phyloP scores from a whole-genome alignment of 495 filamentous ascomycete genomes.

The Amphirosellinia nigrospora region DNA sequence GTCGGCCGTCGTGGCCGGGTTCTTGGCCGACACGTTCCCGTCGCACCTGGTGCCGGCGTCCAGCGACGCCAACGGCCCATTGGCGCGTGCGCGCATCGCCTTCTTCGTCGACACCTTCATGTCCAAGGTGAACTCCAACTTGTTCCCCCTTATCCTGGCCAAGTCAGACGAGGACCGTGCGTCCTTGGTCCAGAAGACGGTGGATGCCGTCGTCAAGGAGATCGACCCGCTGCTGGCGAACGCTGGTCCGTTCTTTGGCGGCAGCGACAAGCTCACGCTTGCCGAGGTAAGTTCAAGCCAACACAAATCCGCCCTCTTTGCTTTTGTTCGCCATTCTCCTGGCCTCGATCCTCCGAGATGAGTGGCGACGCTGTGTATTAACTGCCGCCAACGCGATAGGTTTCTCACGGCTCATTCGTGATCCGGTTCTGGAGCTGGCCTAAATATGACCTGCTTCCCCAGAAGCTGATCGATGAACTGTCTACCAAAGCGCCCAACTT shows the following conservation, averaged over 20 bases:
- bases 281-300: conserved; percentile 72
- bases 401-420: conserved; percentile 70
- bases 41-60: conserved; percentile 58
- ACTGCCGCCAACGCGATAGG: conserved; percentile 42
- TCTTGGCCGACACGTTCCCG: conserved; percentile 65
- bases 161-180: conserved; percentile 48
- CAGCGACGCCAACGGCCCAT: conserved; percentile 46
- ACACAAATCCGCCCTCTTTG: neutral
- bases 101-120: conserved; percentile 82
- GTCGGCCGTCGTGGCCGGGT: conserved; percentile 73
- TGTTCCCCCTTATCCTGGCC: conserved; percentile 51
- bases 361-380: neutral
- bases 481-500: conserved; percentile 66
- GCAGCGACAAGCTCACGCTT: conserved; percentile 72
- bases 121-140: conserved; percentile 60
- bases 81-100: conserved; percentile 67
- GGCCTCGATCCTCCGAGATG: neutral
- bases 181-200: conserved; percentile 46
- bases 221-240: conserved; percentile 73
- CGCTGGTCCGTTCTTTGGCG: conserved; percentile 81
- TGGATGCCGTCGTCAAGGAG: conserved; percentile 69
- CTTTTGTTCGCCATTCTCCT: neutral
- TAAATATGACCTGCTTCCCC: conserved; percentile 59
- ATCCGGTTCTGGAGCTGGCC: conserved; percentile 60
- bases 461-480: conserved; percentile 53